phyloP scores from a whole-genome alignment of 192 early-diverging fungal species.

The Coemansia sp. region DNA sequence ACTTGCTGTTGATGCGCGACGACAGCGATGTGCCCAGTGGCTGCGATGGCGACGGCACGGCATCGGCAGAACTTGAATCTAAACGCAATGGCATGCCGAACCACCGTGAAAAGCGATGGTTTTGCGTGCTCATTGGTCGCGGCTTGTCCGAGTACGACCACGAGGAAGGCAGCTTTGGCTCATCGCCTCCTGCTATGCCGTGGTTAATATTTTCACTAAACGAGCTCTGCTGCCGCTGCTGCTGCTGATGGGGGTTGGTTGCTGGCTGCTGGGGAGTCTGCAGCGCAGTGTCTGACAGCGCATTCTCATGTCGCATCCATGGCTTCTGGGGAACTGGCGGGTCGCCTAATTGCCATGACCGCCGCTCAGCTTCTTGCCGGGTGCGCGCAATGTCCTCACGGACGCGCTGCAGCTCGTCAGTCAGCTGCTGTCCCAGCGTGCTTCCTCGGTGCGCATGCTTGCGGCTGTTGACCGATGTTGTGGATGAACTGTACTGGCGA shows the following conservation, averaged over 20 bases:
- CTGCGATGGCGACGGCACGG: neutral
- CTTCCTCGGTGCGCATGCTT: constrained; percentile 38
- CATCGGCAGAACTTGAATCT: constrained; percentile 7
- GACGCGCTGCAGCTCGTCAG: constrained; percentile 42
- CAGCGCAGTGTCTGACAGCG: constrained; percentile 40
- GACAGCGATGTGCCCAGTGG: constrained; percentile 21
- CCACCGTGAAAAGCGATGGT: constrained; percentile 29
- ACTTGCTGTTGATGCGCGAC: constrained; percentile 34
- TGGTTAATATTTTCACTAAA: neutral
- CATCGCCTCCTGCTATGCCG: constrained; percentile 8
- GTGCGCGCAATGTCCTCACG: constrained; percentile 36
- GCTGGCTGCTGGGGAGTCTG: neutral
- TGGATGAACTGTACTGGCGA: constrained; percentile 33
- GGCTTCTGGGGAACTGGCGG: constrained; percentile 20
- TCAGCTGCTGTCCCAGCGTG: constrained; percentile 51
- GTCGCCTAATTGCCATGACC: constrained; percentile 43
- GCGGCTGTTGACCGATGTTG: constrained; percentile 23
- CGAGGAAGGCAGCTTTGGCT: constrained; percentile 21
- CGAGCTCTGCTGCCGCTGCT: neutral
- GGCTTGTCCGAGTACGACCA: constrained; percentile 32
- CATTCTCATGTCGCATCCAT: constrained; percentile 38
- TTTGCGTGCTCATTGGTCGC: constrained; percentile 43
- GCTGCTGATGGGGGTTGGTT: neutral
- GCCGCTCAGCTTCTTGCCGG: constrained; percentile 27
- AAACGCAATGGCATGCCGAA: constrained; percentile 11